Evolutionary conservation across 441 rosid genomes (phyloP).

Genomic region (Sinapis alba): DNA sequence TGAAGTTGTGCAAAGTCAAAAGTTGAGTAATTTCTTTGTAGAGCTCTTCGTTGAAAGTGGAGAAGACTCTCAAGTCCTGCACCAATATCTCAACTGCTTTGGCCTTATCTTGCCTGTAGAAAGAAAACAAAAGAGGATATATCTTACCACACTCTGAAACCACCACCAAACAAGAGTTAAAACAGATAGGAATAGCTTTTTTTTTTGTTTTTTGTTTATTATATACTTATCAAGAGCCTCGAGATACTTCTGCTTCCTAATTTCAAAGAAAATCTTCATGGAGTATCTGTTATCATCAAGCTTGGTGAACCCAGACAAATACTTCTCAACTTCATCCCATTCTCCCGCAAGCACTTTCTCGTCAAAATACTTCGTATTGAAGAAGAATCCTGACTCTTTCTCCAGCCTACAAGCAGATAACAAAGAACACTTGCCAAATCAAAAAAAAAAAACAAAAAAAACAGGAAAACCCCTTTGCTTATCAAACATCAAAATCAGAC

Average conservation of each 20-base stretch:
- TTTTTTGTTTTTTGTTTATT: background rate
- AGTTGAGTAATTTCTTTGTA: conserved; percentile 94
- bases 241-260: conserved; percentile 93
- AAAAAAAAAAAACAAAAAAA: no score
- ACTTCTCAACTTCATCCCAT: conserved; percentile 90
- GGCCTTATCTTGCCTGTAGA: conserved; percentile 75
- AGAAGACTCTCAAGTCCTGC: conserved; percentile 77
- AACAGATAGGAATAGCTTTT: background rate
- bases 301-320: conserved; percentile 84
- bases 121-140: background rate
- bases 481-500: conserved; percentile 12
- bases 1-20: conserved; percentile 76
- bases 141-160: conserved; percentile 8
- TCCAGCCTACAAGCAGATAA: conserved; percentile 59
- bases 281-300: conserved; percentile 89
- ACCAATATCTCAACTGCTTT: conserved; percentile 86
- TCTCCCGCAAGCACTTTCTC: conserved; percentile 94
- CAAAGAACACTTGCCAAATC: background rate
- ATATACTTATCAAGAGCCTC: conserved; percentile 91
- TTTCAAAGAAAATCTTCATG: conserved; percentile 91
- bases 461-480: background rate
- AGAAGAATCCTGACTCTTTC: conserved; percentile 89
- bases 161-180: background rate
- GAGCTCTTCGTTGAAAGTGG: conserved; percentile 87
- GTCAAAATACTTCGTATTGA: conserved; percentile 84